Percentiles rank a stretch among this genome's conserved stretches.
Evolutionary conservation across 306 rosid species (phyloP).

Genomic region (Cucurbita maxima): DNA sequence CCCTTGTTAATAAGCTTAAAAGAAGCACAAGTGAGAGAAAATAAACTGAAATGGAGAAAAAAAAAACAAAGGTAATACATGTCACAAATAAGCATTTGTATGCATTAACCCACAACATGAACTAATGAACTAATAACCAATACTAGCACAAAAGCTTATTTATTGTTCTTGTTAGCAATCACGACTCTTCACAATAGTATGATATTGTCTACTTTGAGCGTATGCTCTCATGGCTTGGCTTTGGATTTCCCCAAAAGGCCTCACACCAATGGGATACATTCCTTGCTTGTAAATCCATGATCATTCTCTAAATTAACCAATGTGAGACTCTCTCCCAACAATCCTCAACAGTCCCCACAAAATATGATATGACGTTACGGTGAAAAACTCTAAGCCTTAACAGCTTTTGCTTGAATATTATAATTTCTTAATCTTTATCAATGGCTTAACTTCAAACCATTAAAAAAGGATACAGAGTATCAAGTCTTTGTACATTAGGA

Average conservation of each 20-base stretch:
- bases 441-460: not conserved
- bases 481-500: not conserved
- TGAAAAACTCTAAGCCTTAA: not conserved
- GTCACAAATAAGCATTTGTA: not conserved
- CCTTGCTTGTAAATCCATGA: no score
- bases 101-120: not conserved
- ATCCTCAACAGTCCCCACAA: not conserved
- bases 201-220: no score
- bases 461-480: not conserved
- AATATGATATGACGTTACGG: not conserved
- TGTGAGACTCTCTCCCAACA: no score
- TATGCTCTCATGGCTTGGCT: no score
- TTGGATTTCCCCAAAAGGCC: no score
- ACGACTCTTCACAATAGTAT: no score
- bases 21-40: constrained; percentile 5
- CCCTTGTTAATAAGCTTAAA: not conserved
- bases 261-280: no score
- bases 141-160: not conserved
- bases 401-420: not conserved
- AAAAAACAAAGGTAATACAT: not conserved
- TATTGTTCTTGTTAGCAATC: no score
- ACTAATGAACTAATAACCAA: not conserved
- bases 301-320: no score
- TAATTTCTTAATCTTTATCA: not conserved
- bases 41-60: not conserved